Evolutionary conservation across 176 grass and related monocot genomes (phyloP), one percentile per base, ranked within the genome.

Genomic region (Aegilops umbellulata): DNA sequence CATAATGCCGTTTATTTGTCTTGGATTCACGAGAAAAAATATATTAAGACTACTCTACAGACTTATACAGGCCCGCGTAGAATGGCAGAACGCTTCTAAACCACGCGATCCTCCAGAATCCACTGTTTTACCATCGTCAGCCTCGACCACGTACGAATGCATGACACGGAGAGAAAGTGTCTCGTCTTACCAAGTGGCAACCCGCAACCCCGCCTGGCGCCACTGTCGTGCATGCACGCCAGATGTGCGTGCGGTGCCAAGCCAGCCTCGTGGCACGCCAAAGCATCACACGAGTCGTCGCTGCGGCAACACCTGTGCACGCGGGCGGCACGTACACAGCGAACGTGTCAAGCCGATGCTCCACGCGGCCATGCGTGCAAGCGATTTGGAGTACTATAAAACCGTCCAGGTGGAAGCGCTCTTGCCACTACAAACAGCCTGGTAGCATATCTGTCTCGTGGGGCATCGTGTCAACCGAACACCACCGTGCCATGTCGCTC

Each of bases 401-500:
- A 20, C 0, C 0, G 24, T 44, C 6, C 23, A 29, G 42, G 1
- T 5, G 20, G 9, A 25, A 16, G 2, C 15, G 46, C 65, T 17
- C 15, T 4, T 68, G 58, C 16, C 65, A 29, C 10, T 13, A 13
- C 20, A 39, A 6, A 8, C 69, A 14, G 4, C 15, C 47, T 0
- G 47, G 47, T 51, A 74, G 11, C 38, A 8, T 13, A 24, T 3
- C 3, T 25, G 68, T 41, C 17, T 57, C 19, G 5, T 71, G 36
- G 12, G 38, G 3, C 0, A 39, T 69, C 19, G 7, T 0, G 0
- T 15, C 5, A 0, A 42, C 36, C 11, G 2, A 42, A 72, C 36
- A 23, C 3, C 36, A 23, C 3, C 10, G 39, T 19, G 1, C 16
- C 55, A 88, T 84, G 81, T 81, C 86, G 55, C 31, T 87, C 30